A percentile compares a stretch with the other conserved stretches of the same genome.
phyloP scores from a whole-genome alignment of 345 rosid species.

The Dimocarpus longan region DNA sequence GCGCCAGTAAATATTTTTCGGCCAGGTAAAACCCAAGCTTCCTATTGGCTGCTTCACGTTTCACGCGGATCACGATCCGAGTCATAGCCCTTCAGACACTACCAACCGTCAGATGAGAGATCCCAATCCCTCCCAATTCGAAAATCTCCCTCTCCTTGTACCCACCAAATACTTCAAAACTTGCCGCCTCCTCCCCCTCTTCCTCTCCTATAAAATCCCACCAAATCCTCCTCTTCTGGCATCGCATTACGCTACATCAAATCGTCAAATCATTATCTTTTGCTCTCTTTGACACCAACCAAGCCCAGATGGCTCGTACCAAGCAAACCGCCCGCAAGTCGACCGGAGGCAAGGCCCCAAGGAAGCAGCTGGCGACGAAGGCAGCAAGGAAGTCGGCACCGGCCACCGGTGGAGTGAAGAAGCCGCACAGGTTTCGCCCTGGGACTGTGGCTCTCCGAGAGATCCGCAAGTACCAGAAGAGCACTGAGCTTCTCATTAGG shows the following conservation, averaged over 20 bases:
- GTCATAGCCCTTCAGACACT: background rate
- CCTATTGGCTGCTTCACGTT: background rate
- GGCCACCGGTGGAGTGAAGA: conserved; percentile 64
- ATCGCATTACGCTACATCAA: background rate
- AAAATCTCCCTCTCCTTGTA: background rate
- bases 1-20: background rate
- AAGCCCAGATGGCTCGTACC: conserved; percentile 50
- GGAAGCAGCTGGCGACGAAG: conserved; percentile 58
- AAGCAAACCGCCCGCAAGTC: conserved; percentile 62
- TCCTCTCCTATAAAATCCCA: conserved; percentile 1
- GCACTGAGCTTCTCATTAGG: conserved; percentile 53
- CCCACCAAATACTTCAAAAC: conserved; percentile 8
- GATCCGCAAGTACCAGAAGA: conserved; percentile 58
- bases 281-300: background rate
- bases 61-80: conserved; percentile 35
- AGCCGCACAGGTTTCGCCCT: conserved; percentile 61
- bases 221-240: background rate
- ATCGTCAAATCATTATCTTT: background rate
- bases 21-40: background rate
- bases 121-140: background rate
- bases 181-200: background rate
- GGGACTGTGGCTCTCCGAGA: conserved; percentile 58
- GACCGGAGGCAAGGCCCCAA: conserved; percentile 59
- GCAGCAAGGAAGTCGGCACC: conserved; percentile 59
- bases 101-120: conserved; percentile 18